phyloP scores from a whole-genome alignment of 192 early-diverging fungal genomes.

The Entomortierella beljakovae region DNA sequence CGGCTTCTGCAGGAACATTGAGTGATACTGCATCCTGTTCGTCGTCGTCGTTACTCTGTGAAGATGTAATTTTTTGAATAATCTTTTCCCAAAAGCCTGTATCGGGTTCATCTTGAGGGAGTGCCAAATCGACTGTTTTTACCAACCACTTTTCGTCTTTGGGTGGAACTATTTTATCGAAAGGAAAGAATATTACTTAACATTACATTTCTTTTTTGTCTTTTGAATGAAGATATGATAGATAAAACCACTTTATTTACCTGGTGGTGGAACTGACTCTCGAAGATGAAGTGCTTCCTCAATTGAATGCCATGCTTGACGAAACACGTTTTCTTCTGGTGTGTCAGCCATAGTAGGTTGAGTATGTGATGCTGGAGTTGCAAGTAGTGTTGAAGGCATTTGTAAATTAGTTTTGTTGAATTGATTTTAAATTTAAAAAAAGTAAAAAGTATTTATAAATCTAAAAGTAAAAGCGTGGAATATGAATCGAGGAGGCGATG shows the following conservation, averaged over 20 bases:
- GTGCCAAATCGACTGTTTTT: slow-evolving; percentile 27
- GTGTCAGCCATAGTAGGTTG: background rate
- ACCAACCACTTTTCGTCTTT: slow-evolving; percentile 45
- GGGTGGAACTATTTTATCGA: slow-evolving; percentile 26
- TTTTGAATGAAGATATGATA: background rate
- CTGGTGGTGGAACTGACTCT: slow-evolving; percentile 32
- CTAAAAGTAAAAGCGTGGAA: too few relatives aligned
- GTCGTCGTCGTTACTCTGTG: slow-evolving; percentile 4
- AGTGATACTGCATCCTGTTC: slow-evolving; percentile 18
- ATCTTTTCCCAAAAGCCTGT: slow-evolving; percentile 34
- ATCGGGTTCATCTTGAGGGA: slow-evolving; percentile 22
- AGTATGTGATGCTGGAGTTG: background rate
- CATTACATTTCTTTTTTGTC: background rate
- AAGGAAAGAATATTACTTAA: background rate
- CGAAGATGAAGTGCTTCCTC: slow-evolving; percentile 41
- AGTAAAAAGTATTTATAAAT: background rate
- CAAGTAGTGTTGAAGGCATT: background rate
- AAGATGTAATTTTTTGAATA: slow-evolving; percentile 3
- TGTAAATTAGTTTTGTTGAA: background rate
- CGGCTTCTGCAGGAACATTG: slow-evolving; percentile 26
- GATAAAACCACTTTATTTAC: background rate
- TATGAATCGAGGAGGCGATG: too few relatives aligned
- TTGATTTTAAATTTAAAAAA: background rate
- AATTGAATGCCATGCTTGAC: slow-evolving; percentile 33
- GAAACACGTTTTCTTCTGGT: slow-evolving; percentile 19